Evolutionary conservation across 2,329 filamentous ascomycete genomes (phyloP).

Genomic region (Trichoderma atrobrunneum): DNA sequence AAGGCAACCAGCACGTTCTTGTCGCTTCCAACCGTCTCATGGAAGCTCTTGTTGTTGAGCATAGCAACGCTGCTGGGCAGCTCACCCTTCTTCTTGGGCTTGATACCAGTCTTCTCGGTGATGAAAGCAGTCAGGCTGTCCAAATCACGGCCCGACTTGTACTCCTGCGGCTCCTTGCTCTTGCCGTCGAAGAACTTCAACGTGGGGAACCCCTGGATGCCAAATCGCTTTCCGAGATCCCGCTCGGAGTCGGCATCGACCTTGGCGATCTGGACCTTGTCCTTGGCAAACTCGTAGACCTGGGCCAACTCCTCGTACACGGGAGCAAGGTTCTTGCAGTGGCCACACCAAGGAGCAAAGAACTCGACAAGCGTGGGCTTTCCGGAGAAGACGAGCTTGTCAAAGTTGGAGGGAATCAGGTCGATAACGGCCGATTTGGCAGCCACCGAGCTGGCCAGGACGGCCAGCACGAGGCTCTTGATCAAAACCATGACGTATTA

Average conservation of each 20-base stretch:
- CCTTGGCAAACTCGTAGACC: constrained; percentile 65
- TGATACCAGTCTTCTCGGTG: constrained; percentile 80
- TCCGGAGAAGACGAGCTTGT: constrained; percentile 82
- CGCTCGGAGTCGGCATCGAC: constrained; percentile 92
- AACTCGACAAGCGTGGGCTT: constrained; percentile 97
- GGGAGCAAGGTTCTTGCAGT: constrained; percentile 97
- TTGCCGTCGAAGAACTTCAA: constrained; percentile 98
- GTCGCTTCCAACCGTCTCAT: constrained; percentile 72
- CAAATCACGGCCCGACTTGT: constrained; percentile 81
- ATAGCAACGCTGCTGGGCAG: constrained; percentile 73
- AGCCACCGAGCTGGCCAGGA: constrained; percentile 53
- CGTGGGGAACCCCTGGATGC: constrained; percentile 92
- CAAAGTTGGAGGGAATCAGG: constrained; percentile 87
- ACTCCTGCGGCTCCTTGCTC: constrained; percentile 79
- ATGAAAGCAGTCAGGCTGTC: constrained; percentile 82
- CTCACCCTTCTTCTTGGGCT: constrained; percentile 72
- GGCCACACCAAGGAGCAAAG: constrained; percentile 97
- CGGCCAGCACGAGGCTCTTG: constrained; percentile 59
- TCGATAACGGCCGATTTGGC: constrained; percentile 85
- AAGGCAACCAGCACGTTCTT: constrained; percentile 94
- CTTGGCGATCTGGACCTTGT: constrained; percentile 84
- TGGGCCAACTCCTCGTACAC: constrained; percentile 83
- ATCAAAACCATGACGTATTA: constrained; percentile 51
- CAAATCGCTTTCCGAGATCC: constrained; percentile 78
- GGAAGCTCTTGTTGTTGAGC: constrained; percentile 78